Conservation (phyloP, 495 filamentous ascomycete species). For the Penicillium riverlandense region DNA sequence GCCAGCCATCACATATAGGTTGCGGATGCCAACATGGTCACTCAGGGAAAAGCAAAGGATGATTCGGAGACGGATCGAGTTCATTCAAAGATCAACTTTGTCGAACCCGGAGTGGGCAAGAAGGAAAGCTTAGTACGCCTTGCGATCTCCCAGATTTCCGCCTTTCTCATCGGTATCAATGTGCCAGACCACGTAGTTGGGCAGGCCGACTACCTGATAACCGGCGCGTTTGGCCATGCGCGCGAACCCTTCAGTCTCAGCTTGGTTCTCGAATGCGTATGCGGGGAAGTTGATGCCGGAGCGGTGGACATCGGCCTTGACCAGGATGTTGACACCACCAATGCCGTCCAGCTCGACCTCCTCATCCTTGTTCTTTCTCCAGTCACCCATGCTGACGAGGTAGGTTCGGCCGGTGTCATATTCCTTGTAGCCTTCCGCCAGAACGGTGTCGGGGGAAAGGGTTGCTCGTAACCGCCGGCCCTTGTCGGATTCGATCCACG, state of each 20-base stretch:
- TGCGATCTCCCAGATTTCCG: conserved; percentile 56
- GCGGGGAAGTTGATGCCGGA: conserved; percentile 95
- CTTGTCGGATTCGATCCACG: conserved; percentile 91
- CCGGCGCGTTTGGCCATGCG: conserved; percentile 98
- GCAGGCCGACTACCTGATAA: conserved; percentile 84
- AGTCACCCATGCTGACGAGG: conserved; percentile 83
- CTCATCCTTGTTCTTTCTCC: conserved; percentile 82
- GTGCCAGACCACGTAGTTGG: conserved; percentile 98
- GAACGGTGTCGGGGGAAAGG: conserved; percentile 69
- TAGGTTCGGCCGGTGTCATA: conserved; percentile 83
- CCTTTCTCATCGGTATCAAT: conserved; percentile 97
- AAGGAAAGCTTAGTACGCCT: conserved; percentile 29
- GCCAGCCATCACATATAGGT: not conserved
- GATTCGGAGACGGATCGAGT: conserved; percentile 6
- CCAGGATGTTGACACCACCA: conserved; percentile 93
- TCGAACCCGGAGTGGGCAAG: conserved; percentile 2
- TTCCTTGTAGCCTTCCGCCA: conserved; percentile 93
- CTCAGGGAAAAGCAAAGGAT: conserved; percentile 10
- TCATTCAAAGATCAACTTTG: conserved; percentile 17
- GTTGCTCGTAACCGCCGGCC: conserved; percentile 62
- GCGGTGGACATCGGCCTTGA: conserved; percentile 95
- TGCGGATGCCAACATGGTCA: not conserved
- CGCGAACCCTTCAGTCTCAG: conserved; percentile 96
- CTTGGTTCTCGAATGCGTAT: conserved; percentile 98
- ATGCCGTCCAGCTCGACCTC: conserved; percentile 91